Conservation (phyloP, 2,329 filamentous ascomycete genomes). For the Beauveria sp. region DNA sequence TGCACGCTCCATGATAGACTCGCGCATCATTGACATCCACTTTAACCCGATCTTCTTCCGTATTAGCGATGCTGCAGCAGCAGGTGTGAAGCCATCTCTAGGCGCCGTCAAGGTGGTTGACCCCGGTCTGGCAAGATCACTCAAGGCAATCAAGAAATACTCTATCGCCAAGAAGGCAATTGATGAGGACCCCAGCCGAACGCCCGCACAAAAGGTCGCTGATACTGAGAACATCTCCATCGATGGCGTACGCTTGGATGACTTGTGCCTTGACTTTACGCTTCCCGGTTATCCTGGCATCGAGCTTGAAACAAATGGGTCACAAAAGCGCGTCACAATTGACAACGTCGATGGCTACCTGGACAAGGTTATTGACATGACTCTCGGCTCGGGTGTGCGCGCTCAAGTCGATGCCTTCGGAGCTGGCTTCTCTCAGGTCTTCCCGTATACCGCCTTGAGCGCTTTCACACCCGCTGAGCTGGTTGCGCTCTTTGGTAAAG, state of each 20-base stretch:
- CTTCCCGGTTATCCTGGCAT: slow-evolving; percentile 85
- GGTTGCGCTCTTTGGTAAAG: slow-evolving; percentile 85
- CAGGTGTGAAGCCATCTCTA: slow-evolving; percentile 68
- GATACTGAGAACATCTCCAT: slow-evolving; percentile 64
- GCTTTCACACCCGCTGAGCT: slow-evolving; percentile 94
- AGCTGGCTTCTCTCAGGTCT: slow-evolving; percentile 84
- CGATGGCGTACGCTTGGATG: slow-evolving; percentile 72
- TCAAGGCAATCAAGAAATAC: slow-evolving; percentile 83
- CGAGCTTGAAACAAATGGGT: slow-evolving; percentile 69
- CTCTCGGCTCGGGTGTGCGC: slow-evolving; percentile 79
- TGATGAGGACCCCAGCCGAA: slow-evolving; percentile 61
- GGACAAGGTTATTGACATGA: slow-evolving; percentile 85
- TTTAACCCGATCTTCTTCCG: slow-evolving; percentile 98
- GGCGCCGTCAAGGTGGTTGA: slow-evolving; percentile 88
- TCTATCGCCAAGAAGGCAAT: slow-evolving; percentile 74
- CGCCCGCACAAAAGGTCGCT: slow-evolving; percentile 60
- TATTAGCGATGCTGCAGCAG: slow-evolving; percentile 61
- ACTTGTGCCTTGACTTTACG: slow-evolving; percentile 89
- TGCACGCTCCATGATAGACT: slow-evolving; percentile 95
- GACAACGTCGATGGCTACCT: slow-evolving; percentile 88
- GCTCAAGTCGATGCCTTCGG: slow-evolving; percentile 88
- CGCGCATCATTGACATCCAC: slow-evolving; percentile 92
- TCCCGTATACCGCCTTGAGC: slow-evolving; percentile 84
- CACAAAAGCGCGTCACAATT: slow-evolving; percentile 70
- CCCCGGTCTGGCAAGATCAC: slow-evolving; percentile 72